phyloP scores from a whole-genome alignment of 495 filamentous ascomycete genomes.

The Talaromyces trachyspermus region DNA sequence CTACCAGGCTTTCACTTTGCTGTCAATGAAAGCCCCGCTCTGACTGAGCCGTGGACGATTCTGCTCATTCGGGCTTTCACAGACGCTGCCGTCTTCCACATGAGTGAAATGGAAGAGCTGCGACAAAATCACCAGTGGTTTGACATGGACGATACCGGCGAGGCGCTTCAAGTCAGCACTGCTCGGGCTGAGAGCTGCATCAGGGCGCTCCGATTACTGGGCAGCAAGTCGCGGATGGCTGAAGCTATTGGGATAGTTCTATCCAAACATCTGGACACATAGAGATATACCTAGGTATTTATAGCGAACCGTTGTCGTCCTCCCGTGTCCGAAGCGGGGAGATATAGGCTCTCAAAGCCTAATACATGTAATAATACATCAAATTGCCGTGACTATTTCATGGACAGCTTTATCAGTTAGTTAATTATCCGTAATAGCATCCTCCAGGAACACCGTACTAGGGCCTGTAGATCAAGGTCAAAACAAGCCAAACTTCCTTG shows the following conservation, averaged over 20 bases:
- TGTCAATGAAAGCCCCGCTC: slow-evolving; percentile 19
- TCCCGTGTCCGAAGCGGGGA: background rate
- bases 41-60: slow-evolving; percentile 37
- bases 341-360: background rate
- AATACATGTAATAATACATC: background rate
- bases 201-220: slow-evolving; percentile 27
- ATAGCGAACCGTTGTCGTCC: background rate
- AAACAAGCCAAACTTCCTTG: background rate
- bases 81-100: slow-evolving; percentile 21
- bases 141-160: background rate
- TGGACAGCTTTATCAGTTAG: background rate
- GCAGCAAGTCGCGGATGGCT: slow-evolving; percentile 35
- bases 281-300: background rate
- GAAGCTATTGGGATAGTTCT: background rate
- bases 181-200: slow-evolving; percentile 20
- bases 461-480: background rate
- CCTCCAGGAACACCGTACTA: background rate
- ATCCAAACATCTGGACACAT: background rate
- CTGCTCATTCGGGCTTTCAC: slow-evolving; percentile 32
- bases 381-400: background rate
- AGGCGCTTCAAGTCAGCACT: background rate
- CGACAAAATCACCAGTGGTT: slow-evolving; percentile 2
- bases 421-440: background rate
- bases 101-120: slow-evolving; percentile 10
- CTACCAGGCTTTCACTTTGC: slow-evolving; percentile 8